Conservation (phyloP, 305 asterid genomes). For the Solanum hybrid region DNA sequence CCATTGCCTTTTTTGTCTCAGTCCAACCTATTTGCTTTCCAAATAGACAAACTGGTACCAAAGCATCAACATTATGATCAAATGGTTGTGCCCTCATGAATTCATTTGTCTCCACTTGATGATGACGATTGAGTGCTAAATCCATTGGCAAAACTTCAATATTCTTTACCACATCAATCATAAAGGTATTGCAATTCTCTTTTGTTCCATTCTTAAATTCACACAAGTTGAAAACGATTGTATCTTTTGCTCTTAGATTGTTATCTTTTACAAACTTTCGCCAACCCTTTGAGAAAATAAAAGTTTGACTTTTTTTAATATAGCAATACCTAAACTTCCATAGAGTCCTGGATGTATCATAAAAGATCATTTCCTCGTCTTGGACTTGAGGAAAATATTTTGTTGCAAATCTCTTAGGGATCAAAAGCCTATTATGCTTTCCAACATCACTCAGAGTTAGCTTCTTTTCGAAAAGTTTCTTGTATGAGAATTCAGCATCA, state of each 20-base stretch:
- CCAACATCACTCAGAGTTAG: conserved; percentile 83
- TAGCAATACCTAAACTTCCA: conserved; percentile 62
- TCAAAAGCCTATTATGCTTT: conserved; percentile 57
- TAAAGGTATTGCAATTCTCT: conserved; percentile 9
- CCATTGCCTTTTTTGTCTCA: neutral
- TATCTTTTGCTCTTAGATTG: conserved; percentile 32
- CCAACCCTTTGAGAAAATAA: conserved; percentile 67
- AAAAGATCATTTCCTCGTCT: conserved; percentile 30
- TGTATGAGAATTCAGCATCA: neutral
- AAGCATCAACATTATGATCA: neutral
- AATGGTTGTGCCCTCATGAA: neutral
- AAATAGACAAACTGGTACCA: neutral
- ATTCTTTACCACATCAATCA: conserved; percentile 27
- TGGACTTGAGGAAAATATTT: conserved; percentile 39
- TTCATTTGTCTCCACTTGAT: neutral
- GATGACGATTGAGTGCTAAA: neutral
- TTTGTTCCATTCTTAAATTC: conserved; percentile 13
- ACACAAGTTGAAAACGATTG: conserved; percentile 28
- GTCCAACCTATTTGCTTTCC: neutral
- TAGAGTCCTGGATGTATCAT: conserved; percentile 27
- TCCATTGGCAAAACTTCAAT: neutral
- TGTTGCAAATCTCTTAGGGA: conserved; percentile 56
- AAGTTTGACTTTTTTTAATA: conserved; percentile 69
- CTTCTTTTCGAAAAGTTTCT: conserved; percentile 52
- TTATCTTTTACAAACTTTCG: conserved; percentile 45